Percentiles rank a stretch among this genome's conserved stretches.
Conservation (phyloP, 805 yeast species). For the Ogataea thermomethanolica region DNA sequence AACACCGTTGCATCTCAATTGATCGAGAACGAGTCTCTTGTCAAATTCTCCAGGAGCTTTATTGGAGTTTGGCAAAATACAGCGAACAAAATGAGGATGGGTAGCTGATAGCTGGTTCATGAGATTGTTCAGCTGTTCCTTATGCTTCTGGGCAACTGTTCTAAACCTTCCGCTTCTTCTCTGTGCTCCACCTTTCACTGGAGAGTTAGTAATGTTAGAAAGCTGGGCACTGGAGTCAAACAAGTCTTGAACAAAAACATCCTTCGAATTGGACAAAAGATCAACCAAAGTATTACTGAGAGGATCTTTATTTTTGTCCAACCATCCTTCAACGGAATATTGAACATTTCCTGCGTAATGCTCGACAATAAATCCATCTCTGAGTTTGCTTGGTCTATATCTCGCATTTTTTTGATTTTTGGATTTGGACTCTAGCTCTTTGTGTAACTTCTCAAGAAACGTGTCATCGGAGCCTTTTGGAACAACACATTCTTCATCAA, state of each 20-base stretch:
- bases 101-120: conserved; percentile 74
- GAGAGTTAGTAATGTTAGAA: conserved; percentile 30
- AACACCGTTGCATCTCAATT: conserved; percentile 94
- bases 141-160: conserved; percentile 86
- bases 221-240: conserved; percentile 36
- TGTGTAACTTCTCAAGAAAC: conserved; percentile 73
- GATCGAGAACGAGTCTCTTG: conserved; percentile 75
- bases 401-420: conserved; percentile 31
- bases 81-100: conserved; percentile 95
- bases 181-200: conserved; percentile 28
- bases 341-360: conserved; percentile 98
- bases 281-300: conserved; percentile 69
- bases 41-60: conserved; percentile 72
- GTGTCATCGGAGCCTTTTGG: conserved; percentile 85
- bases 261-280: conserved; percentile 55
- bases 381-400: conserved; percentile 69
- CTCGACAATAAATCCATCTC: conserved; percentile 75
- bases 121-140: conserved; percentile 71
- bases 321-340: conserved; percentile 88
- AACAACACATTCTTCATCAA: conserved; percentile 93
- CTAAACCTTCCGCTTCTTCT: conserved; percentile 43
- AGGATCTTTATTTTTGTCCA: conserved; percentile 93
- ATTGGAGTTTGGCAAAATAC: conserved; percentile 83
- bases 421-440: conserved; percentile 53
- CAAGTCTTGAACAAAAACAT: conserved; percentile 51